Conservation (phyloP, 129 eudicot species). For the Arctium minus region DNA sequence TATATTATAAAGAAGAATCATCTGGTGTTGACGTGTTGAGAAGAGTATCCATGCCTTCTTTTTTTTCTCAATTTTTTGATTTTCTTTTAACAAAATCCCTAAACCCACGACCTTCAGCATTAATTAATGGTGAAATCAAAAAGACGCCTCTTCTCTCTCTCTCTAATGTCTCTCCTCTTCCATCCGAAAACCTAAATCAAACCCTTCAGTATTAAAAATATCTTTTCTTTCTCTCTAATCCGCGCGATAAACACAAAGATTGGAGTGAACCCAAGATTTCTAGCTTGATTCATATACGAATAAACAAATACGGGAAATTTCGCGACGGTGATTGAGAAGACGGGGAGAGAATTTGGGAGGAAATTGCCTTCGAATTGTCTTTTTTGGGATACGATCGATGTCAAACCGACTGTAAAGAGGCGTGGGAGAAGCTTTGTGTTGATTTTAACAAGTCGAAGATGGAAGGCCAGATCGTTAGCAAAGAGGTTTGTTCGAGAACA, state of each 20-base stretch:
- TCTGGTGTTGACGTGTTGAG: no score
- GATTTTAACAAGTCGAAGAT: slow-evolving; percentile 39
- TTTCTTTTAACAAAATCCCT: no score
- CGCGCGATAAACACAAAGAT: not conserved
- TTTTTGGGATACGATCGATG: slow-evolving; percentile 58
- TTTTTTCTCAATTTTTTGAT: no score
- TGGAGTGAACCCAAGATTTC: slow-evolving; percentile 68
- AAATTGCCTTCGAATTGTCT: slow-evolving; percentile 57
- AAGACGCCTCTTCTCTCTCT: no score
- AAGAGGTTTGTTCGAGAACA: slow-evolving; percentile 23
- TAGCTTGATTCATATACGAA: slow-evolving; percentile 55
- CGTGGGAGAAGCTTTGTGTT: slow-evolving; percentile 58
- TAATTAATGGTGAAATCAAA: no score
- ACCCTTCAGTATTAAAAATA: no score
- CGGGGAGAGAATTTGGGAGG: slow-evolving; percentile 65
- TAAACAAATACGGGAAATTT: slow-evolving; percentile 52
- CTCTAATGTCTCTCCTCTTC: no score
- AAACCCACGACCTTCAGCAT: no score
- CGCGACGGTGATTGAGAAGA: slow-evolving; percentile 38
- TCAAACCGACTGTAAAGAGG: slow-evolving; percentile 50
- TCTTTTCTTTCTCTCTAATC: no score
- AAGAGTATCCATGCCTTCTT: no score
- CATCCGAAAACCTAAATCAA: no score
- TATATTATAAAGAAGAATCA: no score
- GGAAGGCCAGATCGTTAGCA: slow-evolving; percentile 24